phyloP scores from a whole-genome alignment of 495 filamentous ascomycete genomes.

The Penicillium nucicola region DNA sequence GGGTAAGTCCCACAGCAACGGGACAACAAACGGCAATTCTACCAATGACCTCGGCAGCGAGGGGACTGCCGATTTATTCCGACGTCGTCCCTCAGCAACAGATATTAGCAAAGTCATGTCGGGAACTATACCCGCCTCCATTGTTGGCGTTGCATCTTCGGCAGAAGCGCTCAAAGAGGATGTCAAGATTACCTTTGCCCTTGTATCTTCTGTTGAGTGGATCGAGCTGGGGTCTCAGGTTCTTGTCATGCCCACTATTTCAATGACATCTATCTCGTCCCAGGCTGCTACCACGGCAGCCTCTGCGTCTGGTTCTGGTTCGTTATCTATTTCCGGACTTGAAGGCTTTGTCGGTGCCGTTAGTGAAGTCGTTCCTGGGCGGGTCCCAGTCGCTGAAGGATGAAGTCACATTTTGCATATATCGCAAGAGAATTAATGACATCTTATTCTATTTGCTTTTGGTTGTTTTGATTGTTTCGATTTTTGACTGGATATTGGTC shows the following conservation, averaged over 20 bases:
- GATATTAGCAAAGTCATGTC: slow-evolving; percentile 27
- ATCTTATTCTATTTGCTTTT: background rate
- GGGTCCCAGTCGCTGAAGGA: slow-evolving; percentile 9
- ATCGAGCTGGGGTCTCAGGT: slow-evolving; percentile 76
- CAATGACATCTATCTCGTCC: slow-evolving; percentile 26
- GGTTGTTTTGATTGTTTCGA: background rate
- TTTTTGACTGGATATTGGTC: background rate
- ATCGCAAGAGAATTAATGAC: background rate
- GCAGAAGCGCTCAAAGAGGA: slow-evolving; percentile 26
- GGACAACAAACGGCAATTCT: background rate
- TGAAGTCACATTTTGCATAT: background rate
- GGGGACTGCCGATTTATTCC: background rate
- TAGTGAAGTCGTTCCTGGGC: slow-evolving; percentile 32
- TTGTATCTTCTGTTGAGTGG: slow-evolving; percentile 78
- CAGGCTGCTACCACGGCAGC: slow-evolving; percentile 23
- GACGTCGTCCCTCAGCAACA: slow-evolving; percentile 9
- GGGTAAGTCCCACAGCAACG: slow-evolving; percentile 11
- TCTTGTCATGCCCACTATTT: slow-evolving; percentile 67
- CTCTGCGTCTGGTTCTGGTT: slow-evolving; percentile 11
- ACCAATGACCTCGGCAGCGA: background rate
- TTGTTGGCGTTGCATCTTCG: slow-evolving; percentile 12
- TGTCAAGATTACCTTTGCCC: slow-evolving; percentile 69
- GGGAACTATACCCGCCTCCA: background rate
- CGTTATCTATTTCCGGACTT: slow-evolving; percentile 27
- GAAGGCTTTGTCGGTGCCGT: slow-evolving; percentile 50